These are phyloP conservation scores for Neophaeococcomyces aloes DNA, from an alignment of 2,329 filamentous ascomycete genomes.

Conservation along the genomic window DNA sequence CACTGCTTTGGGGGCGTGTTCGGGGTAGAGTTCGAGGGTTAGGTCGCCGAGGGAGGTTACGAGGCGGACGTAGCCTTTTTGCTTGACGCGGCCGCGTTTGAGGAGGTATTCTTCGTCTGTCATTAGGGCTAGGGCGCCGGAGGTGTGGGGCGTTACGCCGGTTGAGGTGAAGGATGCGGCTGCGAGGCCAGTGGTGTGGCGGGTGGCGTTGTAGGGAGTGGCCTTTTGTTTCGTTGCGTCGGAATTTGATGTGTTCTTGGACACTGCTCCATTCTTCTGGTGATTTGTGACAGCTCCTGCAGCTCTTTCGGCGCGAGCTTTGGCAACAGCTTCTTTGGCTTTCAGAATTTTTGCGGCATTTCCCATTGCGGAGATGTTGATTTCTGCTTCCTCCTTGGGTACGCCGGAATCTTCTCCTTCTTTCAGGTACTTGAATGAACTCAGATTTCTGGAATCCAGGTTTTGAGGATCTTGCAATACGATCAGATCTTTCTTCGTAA, in stretches of 20 bases:
- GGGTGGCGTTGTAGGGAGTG: constrained; percentile 69
- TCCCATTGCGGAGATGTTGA: constrained; percentile 73
- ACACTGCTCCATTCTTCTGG: constrained; percentile 18
- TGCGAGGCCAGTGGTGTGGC: constrained; percentile 80
- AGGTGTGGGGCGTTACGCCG: constrained; percentile 83
- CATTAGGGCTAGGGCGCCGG: constrained; percentile 71
- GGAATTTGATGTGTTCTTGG: constrained; percentile 7
- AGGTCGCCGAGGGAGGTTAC: constrained; percentile 75
- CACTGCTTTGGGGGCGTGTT: constrained; percentile 82
- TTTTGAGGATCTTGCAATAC: constrained; percentile 95
- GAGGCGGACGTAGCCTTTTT: constrained; percentile 83
- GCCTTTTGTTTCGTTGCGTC: constrained; percentile 19
- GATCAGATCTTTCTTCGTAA: constrained; percentile 83
- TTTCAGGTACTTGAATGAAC: constrained; percentile 77
- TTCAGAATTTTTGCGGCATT: constrained; percentile 72
- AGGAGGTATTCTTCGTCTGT: constrained; percentile 96
- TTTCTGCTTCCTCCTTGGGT: constrained; percentile 60
- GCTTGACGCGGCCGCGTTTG: constrained; percentile 76
- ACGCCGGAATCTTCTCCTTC: constrained; percentile 60
- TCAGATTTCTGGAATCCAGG: constrained; percentile 67
- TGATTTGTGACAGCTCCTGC: constrained; percentile 47
- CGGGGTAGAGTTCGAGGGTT: constrained; percentile 80
- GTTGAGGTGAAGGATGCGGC: constrained; percentile 94
- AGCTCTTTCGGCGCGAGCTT: constrained; percentile 64
- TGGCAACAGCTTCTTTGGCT: constrained; percentile 88